Evolutionary conservation across 2,329 filamentous ascomycete genomes (phyloP), one percentile per base, ranked within the genome.

Genomic region (Epichloe sp.): DNA sequence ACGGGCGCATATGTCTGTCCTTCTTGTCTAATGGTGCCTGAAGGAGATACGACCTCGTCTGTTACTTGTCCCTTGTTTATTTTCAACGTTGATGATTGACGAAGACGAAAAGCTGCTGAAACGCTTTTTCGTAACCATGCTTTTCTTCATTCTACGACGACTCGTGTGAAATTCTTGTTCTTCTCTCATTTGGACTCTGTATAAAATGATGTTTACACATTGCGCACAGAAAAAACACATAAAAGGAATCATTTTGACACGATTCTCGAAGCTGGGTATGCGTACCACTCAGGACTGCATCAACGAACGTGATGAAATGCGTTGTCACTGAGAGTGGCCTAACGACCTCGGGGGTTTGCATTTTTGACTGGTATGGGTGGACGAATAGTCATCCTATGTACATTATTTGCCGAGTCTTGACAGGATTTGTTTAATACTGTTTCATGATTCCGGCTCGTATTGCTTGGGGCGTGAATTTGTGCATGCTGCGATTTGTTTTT

Each of bases 11-110:
- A 26, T 8, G 21, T 7, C 12, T 40, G 17, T 5, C 8, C 19
- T 47, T 47, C 7, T 44, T 41, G 42, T 41, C 14, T 47, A 36
- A 15, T 38, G 50, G 14, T 35, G 38, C 17, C 10, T 12, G 26
- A 17, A 35, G 36, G 36, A 19, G 44, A 37, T 15, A 44, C 21
- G 26, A 26, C 21, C 17, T 55, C 47, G 51, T 50, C 54, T 50
- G 44, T 40, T 35, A 51, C 49, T 56, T 50, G 47, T 40, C 36
- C 54, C 35, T 50, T 53, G 48, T 52, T 31, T 21, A 52, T 49
- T 41, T 14, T 52, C 57, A 45, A 55, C 49, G 54, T 54, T 59
- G 53, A 59, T 55, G 56, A 62, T 57, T 58, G 51, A 61, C 56
- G 53, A 57, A 49, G 52, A 56, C 47, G 51, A 54, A 31, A n/a